These are phyloP conservation scores for Amanita bisporigera DNA, from an alignment of 1,284 basidiomycete species.

Conservation along the genomic window DNA sequence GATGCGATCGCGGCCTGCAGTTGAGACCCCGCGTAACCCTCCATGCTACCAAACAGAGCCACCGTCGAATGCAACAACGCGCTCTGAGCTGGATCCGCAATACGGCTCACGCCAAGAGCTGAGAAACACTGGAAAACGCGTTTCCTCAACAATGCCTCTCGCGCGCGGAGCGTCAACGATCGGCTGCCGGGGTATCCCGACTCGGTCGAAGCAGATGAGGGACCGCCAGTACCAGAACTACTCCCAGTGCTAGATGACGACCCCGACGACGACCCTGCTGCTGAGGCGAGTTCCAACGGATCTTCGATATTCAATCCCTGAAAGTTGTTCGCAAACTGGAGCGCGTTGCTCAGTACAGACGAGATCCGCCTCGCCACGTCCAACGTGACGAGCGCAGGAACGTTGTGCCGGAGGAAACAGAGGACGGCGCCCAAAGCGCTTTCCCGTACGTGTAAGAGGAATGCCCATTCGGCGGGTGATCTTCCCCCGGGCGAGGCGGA, in stretches of 20 bases:
- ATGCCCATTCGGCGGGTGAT: slow-evolving; percentile 85
- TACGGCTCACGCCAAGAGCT: slow-evolving; percentile 76
- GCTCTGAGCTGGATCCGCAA: slow-evolving; percentile 83
- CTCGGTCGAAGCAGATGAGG: slow-evolving; percentile 35
- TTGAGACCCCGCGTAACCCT: slow-evolving; percentile 78
- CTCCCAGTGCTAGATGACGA: slow-evolving; percentile 1
- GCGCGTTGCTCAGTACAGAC: slow-evolving; percentile 86
- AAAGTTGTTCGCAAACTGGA: slow-evolving; percentile 86
- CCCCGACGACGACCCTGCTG: not conserved
- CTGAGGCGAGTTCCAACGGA: slow-evolving; percentile 39
- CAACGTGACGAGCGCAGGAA: slow-evolving; percentile 78
- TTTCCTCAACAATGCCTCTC: slow-evolving; percentile 84
- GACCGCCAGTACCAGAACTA: not conserved
- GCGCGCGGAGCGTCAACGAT: slow-evolving; percentile 72
- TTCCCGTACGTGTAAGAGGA: slow-evolving; percentile 91
- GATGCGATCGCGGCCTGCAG: slow-evolving; percentile 94
- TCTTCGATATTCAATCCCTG: slow-evolving; percentile 59
- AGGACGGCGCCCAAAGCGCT: slow-evolving; percentile 89
- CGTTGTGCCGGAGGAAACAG: slow-evolving; percentile 87
- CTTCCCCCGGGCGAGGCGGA: slow-evolving; percentile 52
- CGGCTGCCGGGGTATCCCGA: slow-evolving; percentile 40
- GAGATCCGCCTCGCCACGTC: slow-evolving; percentile 91
- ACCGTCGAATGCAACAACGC: slow-evolving; percentile 85
- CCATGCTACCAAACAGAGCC: slow-evolving; percentile 86
- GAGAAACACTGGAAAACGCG: slow-evolving; percentile 92